phyloP scores from a whole-genome alignment of 1,284 basidiomycete species.

The Malassezia brasiliensis region DNA sequence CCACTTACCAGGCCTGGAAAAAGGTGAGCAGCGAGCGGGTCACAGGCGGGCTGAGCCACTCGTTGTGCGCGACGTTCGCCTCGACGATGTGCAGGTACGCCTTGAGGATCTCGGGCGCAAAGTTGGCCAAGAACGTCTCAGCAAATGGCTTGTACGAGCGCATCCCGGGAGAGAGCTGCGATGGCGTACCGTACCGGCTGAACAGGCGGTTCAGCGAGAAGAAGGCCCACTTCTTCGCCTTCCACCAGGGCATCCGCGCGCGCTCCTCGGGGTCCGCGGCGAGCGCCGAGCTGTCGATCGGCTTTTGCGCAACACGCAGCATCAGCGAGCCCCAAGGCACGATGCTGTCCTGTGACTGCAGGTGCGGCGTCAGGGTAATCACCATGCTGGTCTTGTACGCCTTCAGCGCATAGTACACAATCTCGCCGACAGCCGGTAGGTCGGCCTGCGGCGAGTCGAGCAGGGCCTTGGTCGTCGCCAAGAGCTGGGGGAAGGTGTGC shows the following conservation, averaged over 20 bases:
- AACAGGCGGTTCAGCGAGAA: conserved; percentile 47
- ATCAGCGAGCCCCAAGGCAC: conserved; percentile 44
- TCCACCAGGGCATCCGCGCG: conserved; percentile 37
- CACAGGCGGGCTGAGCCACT: conserved; percentile 38
- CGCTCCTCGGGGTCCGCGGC: conserved; percentile 14
- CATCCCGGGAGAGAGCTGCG: conserved; percentile 40
- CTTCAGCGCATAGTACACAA: conserved; percentile 43
- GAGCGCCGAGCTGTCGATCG: conserved; percentile 24
- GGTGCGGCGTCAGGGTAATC: conserved; percentile 33
- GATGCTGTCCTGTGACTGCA: conserved; percentile 41
- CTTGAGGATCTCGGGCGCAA: conserved; percentile 47
- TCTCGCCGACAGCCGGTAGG: conserved; percentile 33
- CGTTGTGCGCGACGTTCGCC: conserved; percentile 20
- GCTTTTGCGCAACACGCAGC: conserved; percentile 38
- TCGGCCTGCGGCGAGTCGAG: conserved; percentile 30
- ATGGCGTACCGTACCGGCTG: conserved; percentile 41
- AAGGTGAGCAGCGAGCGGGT: conserved; percentile 37
- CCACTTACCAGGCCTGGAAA: conserved; percentile 33
- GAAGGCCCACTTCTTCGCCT: conserved; percentile 48
- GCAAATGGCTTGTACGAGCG: conserved; percentile 45
- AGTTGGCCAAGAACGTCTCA: conserved; percentile 36
- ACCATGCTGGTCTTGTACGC: conserved; percentile 44
- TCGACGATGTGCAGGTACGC: conserved; percentile 41
- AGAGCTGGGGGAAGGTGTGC: conserved; percentile 34
- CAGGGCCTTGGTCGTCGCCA: conserved; percentile 28